These are phyloP conservation scores for Torrubiella hemipterigena DNA, from an alignment of 2,329 filamentous ascomycete genomes.

Conservation along the genomic window DNA sequence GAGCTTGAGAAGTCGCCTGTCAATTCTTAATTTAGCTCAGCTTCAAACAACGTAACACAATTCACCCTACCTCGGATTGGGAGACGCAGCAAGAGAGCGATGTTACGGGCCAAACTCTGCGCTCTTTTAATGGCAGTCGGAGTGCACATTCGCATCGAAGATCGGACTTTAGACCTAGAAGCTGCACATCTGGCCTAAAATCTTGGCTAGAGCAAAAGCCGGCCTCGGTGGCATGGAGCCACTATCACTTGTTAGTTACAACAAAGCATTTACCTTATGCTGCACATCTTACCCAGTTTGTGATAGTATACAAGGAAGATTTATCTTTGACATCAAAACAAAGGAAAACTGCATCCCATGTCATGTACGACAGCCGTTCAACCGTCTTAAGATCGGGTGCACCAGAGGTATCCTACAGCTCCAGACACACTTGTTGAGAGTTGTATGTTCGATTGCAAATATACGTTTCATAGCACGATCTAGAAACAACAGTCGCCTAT, in stretches of 20 bases:
- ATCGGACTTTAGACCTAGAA: conserved; percentile 21
- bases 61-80: no score
- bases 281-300: conserved; percentile 24
- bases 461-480: conserved; percentile 23
- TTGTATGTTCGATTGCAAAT: conserved; percentile 14
- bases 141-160: conserved; percentile 1
- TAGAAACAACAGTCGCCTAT: conserved; percentile 19
- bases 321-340: conserved; percentile 26
- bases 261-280: no score
- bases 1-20: conserved; percentile 21
- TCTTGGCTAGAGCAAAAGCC: conserved; percentile 14
- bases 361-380: conserved; percentile 19
- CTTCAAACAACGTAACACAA: not conserved
- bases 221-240: conserved; percentile 14
- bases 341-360: conserved; percentile 24
- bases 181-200: conserved; percentile 14
- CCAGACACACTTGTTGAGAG: conserved; percentile 15
- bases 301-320: conserved; percentile 18
- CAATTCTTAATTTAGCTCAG: not conserved
- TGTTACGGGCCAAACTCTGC: no score
- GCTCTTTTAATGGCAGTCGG: no score
- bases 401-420: conserved; percentile 28
- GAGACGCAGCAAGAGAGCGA: no score
- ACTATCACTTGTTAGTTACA: conserved; percentile 11
- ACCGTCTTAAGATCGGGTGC: conserved; percentile 22